These are phyloP conservation scores for Gentiana dahurica DNA, from an alignment of 257 asterid species.

Conservation along the genomic window DNA sequence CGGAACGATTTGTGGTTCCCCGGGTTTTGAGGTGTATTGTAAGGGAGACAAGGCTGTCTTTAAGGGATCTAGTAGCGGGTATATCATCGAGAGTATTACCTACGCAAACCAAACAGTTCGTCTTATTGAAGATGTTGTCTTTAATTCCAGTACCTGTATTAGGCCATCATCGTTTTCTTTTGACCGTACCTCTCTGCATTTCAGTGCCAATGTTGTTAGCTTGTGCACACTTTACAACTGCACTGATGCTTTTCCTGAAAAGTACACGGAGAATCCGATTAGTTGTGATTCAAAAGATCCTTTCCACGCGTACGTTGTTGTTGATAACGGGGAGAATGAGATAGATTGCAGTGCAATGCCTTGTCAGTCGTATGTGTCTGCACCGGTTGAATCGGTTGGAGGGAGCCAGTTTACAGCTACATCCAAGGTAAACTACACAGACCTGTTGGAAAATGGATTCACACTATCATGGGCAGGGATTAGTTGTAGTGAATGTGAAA, in stretches of 20 bases:
- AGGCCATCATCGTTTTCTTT: not conserved
- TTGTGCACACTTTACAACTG: not conserved
- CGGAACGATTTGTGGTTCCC: not conserved
- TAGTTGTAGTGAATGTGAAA: conserved; percentile 1
- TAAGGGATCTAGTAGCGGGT: not conserved
- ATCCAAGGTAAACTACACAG: not conserved
- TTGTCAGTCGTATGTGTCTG: not conserved
- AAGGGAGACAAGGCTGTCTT: conserved; percentile 1
- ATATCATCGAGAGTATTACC: not conserved
- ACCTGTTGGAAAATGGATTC: conserved; percentile 3
- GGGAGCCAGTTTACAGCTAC: not conserved
- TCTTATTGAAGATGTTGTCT: not conserved
- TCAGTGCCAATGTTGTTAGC: not conserved
- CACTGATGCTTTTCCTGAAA: not conserved
- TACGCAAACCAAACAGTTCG: not conserved
- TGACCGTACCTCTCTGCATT: not conserved
- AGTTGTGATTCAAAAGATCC: not conserved
- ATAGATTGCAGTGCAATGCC: not conserved
- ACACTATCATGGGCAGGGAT: not conserved
- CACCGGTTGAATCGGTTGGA: not conserved
- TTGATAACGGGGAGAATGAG: not conserved
- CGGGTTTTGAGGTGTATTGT: not conserved
- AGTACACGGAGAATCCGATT: not conserved
- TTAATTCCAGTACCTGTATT: not conserved
- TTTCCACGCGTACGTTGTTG: not conserved